phyloP scores from a whole-genome alignment of 192 early-diverging fungal genomes.

The Thamnidium elegans region DNA sequence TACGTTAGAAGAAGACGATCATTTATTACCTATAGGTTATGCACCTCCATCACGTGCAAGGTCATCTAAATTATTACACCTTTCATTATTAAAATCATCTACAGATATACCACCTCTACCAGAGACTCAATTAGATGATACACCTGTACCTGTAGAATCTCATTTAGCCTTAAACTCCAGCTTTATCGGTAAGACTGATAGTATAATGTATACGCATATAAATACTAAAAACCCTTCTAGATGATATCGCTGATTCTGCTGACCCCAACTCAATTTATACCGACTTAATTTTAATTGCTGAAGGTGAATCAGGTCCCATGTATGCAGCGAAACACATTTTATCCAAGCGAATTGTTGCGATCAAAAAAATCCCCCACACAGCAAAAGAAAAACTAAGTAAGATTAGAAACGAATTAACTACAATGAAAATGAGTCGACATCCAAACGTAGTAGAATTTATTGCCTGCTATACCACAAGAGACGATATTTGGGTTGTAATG shows the following conservation, averaged over 20 bases:
- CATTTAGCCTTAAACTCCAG: constrained; percentile 17
- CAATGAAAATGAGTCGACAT: constrained; percentile 87
- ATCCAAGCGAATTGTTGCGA: constrained; percentile 55
- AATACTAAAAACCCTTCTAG: too few relatives aligned
- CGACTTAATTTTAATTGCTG: constrained; percentile 87
- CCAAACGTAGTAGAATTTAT: constrained; percentile 95
- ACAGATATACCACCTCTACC: constrained; percentile 9
- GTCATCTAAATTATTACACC: constrained; percentile 25
- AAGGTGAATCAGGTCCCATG: constrained; percentile 91
- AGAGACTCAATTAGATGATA: neutral
- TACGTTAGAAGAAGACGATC: neutral
- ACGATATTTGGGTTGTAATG: constrained; percentile 97
- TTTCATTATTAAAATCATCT: constrained; percentile 9
- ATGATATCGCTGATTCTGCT: constrained; percentile 71
- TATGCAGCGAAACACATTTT: constrained; percentile 72
- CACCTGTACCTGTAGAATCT: neutral
- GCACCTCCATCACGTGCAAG: constrained; percentile 35
- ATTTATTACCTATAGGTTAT: constrained; percentile 26
- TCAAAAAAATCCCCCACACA: constrained; percentile 89
- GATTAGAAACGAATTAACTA: constrained; percentile 83
- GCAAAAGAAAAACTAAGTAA: constrained; percentile 86
- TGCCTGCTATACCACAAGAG: constrained; percentile 74
- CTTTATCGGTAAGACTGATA: constrained; percentile 30
- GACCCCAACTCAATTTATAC: constrained; percentile 81
- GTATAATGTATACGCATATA: too few relatives aligned